Evolutionary conservation across 129 eudicot species (phyloP).

Genomic region (Escallonia rubra): DNA sequence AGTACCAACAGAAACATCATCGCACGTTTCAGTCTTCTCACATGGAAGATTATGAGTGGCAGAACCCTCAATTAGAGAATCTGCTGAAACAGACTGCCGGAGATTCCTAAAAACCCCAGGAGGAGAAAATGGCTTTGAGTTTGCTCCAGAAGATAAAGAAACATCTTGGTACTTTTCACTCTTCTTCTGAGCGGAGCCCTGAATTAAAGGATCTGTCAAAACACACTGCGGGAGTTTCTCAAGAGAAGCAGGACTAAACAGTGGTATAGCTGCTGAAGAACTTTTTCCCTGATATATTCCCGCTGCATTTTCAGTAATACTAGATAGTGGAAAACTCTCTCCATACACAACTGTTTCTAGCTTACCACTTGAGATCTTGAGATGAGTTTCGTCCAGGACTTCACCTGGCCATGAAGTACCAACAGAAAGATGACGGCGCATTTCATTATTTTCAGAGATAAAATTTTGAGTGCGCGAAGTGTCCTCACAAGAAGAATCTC

Average conservation of each 20-base stretch:
- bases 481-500: not conserved
- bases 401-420: slow-evolving; percentile 8
- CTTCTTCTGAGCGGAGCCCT: too few relatives aligned
- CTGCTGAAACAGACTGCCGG: not conserved
- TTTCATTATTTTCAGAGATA: slow-evolving; percentile 3
- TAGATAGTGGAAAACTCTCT: not conserved
- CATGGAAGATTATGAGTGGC: too few relatives aligned
- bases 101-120: slow-evolving; percentile 24
- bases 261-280: slow-evolving; percentile 17
- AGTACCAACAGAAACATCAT: slow-evolving; percentile 6
- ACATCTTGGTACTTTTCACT: too few relatives aligned
- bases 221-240: not conserved
- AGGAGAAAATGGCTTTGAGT: slow-evolving; percentile 21
- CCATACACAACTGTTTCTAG: slow-evolving; percentile 6
- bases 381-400: slow-evolving; percentile 12
- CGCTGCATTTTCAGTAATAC: slow-evolving; percentile 8
- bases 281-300: slow-evolving; percentile 14
- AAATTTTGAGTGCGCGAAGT: slow-evolving; percentile 11
- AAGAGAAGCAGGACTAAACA: slow-evolving; percentile 18
- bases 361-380: slow-evolving; percentile 5
- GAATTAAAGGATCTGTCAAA: too few relatives aligned
- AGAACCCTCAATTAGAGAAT: too few relatives aligned
- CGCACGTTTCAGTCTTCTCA: not conserved
- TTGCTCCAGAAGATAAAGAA: not conserved
- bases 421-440: not conserved